These are phyloP conservation scores for Cryptococcus amylolentus DNA, from an alignment of 1,284 basidiomycete genomes.

Conservation along the genomic window DNA sequence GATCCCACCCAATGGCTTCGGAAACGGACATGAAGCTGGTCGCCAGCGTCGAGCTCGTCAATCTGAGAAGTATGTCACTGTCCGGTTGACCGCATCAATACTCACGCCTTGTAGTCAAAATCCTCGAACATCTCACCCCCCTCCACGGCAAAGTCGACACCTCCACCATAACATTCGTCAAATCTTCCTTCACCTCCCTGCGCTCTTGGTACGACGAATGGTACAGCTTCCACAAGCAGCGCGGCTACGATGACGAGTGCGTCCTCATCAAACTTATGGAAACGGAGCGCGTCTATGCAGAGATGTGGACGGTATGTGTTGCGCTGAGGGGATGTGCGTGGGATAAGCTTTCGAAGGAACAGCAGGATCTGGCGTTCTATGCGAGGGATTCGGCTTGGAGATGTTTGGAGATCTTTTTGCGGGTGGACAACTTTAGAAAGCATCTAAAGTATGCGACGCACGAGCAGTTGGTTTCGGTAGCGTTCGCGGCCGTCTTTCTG, in stretches of 20 bases:
- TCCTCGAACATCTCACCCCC: slow-evolving; percentile 80
- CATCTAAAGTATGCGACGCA: slow-evolving; percentile 71
- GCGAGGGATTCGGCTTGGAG: slow-evolving; percentile 85
- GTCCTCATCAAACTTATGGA: slow-evolving; percentile 78
- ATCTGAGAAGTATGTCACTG: slow-evolving; percentile 53
- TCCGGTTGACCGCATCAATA: not conserved
- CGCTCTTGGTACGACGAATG: slow-evolving; percentile 78
- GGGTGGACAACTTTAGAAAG: slow-evolving; percentile 31
- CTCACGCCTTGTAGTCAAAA: slow-evolving; percentile 37
- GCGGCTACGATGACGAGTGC: slow-evolving; percentile 63
- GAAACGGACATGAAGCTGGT: slow-evolving; percentile 83
- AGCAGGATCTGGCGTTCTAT: slow-evolving; percentile 87
- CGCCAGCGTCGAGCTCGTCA: slow-evolving; percentile 81
- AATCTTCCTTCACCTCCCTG: slow-evolving; percentile 70
- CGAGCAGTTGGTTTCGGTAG: slow-evolving; percentile 83
- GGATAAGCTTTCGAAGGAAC: slow-evolving; percentile 80
- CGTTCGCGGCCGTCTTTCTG: slow-evolving; percentile 86
- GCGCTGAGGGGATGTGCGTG: slow-evolving; percentile 83
- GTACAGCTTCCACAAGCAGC: slow-evolving; percentile 70
- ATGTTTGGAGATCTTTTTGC: slow-evolving; percentile 58
- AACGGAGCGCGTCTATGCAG: slow-evolving; percentile 83
- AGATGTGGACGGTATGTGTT: slow-evolving; percentile 89
- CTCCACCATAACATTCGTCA: slow-evolving; percentile 77
- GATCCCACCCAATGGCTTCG: slow-evolving; percentile 72
- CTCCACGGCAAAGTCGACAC: slow-evolving; percentile 81